Evolutionary conservation across 495 filamentous ascomycete species (phyloP).

Genomic region (Hypoxylon fragiforme): DNA sequence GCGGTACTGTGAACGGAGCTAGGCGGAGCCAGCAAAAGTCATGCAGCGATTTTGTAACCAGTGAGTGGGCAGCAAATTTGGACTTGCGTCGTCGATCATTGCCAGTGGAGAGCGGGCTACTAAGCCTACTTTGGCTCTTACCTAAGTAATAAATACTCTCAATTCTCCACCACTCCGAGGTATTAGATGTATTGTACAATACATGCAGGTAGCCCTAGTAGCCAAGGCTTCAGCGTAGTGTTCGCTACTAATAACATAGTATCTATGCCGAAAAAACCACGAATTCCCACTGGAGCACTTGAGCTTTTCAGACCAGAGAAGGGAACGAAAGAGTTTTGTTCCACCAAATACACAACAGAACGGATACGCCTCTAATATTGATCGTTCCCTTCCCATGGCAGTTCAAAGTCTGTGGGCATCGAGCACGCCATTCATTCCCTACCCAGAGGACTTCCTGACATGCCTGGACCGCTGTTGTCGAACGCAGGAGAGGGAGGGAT

Average conservation of each 20-base stretch:
- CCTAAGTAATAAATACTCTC: conserved; percentile 22
- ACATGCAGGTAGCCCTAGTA: no score
- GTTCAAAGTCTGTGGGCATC: conserved; percentile 1
- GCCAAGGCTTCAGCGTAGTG: not conserved
- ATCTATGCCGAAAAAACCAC: conserved; percentile 2
- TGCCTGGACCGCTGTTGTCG: conserved; percentile 19
- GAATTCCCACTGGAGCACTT: conserved; percentile 2
- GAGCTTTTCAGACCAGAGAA: no score
- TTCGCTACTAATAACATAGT: not conserved
- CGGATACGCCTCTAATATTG: no score
- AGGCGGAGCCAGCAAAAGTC: conserved; percentile 33
- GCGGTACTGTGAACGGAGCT: conserved; percentile 25
- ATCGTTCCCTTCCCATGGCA: not conserved
- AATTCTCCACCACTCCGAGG: conserved; percentile 27
- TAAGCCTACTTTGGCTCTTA: conserved; percentile 25
- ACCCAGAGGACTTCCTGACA: conserved; percentile 11
- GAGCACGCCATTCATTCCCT: conserved; percentile 32
- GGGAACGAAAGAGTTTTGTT: conserved; percentile 3
- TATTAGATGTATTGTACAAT: no score
- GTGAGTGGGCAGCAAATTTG: conserved; percentile 25
- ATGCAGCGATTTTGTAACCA: conserved; percentile 32
- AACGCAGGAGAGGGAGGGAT: conserved; percentile 20
- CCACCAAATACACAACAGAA: not conserved
- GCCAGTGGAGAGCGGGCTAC: conserved; percentile 6
- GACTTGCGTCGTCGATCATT: conserved; percentile 27